Evolutionary conservation across 768 basidiomycete species (phyloP).

Genomic region (Leccinum fibrillosum): DNA sequence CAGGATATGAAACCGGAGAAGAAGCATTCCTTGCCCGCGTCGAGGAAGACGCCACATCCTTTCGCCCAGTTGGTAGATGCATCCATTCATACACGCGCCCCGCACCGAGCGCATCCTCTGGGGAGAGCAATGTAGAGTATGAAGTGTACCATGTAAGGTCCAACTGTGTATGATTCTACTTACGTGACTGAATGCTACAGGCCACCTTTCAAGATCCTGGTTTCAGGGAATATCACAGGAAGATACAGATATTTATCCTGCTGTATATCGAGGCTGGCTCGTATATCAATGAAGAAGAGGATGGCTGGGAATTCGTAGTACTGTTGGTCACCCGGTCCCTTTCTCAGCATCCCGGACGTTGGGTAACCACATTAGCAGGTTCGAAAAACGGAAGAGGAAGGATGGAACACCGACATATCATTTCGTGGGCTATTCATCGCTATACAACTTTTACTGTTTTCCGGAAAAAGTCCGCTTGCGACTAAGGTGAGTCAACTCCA

Average conservation of each 20-base stretch:
- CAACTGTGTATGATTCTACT: neutral
- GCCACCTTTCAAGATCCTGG: slow-evolving; percentile 81
- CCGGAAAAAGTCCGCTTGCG: slow-evolving; percentile 87
- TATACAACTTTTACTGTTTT: slow-evolving; percentile 95
- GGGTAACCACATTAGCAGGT: slow-evolving; percentile 43
- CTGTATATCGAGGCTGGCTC: slow-evolving; percentile 95
- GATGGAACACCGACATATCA: slow-evolving; percentile 69
- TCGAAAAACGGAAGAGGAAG: slow-evolving; percentile 74
- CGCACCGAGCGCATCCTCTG: slow-evolving; percentile 40
- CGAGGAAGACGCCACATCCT: slow-evolving; percentile 71
- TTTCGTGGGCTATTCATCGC: slow-evolving; percentile 90
- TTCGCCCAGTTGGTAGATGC: slow-evolving; percentile 73
- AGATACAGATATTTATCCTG: slow-evolving; percentile 92
- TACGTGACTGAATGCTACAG: slow-evolving; percentile 38
- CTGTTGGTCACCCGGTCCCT: slow-evolving; percentile 52
- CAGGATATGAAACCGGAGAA: slow-evolving; percentile 72
- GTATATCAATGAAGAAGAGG: slow-evolving; percentile 92
- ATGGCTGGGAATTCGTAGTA: slow-evolving; percentile 88
- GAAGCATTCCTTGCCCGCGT: slow-evolving; percentile 65
- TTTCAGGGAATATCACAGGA: slow-evolving; percentile 85
- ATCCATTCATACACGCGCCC: slow-evolving; percentile 77
- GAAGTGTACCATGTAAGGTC: slow-evolving; percentile 86
- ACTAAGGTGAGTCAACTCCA: slow-evolving; percentile 58
- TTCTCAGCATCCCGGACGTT: neutral
- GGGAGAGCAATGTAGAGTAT: slow-evolving; percentile 62